A percentile compares a stretch with the other conserved stretches of the same genome.
Evolutionary conservation across 495 filamentous ascomycete genomes (phyloP).

Genomic region (Penicillium silybi): DNA sequence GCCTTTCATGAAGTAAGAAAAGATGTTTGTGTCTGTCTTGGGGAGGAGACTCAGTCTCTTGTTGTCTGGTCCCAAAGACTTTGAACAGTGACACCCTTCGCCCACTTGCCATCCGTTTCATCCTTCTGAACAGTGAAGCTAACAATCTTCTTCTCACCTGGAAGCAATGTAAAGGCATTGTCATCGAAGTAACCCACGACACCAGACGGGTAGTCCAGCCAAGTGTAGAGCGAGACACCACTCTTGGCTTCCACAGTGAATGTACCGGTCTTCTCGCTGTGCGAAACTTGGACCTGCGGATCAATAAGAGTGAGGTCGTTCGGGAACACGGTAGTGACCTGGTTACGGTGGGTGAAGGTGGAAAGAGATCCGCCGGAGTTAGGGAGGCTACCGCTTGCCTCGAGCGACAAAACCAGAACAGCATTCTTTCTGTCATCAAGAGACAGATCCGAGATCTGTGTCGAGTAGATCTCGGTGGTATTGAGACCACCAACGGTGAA

Average conservation of each 20-base stretch:
- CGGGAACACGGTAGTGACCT: slow-evolving; percentile 51
- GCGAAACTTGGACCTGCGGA: slow-evolving; percentile 47
- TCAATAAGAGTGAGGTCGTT: slow-evolving; percentile 52
- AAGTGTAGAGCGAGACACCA: slow-evolving; percentile 62
- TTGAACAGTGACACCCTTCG: slow-evolving; percentile 49
- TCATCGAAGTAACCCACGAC: slow-evolving; percentile 57
- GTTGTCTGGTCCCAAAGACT: slow-evolving; percentile 65
- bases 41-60: neutral
- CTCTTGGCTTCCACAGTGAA: slow-evolving; percentile 57
- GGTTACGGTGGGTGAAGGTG: slow-evolving; percentile 54
- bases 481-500: slow-evolving; percentile 61
- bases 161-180: slow-evolving; percentile 56
- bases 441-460: slow-evolving; percentile 34
- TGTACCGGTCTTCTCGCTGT: slow-evolving; percentile 28
- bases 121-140: slow-evolving; percentile 49
- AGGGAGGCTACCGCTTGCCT: slow-evolving; percentile 49
- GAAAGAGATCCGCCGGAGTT: slow-evolving; percentile 42
- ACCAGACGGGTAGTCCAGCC: slow-evolving; percentile 58
- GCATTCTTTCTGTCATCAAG: slow-evolving; percentile 40
- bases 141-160: slow-evolving; percentile 49
- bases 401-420: slow-evolving; percentile 53
- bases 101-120: slow-evolving; percentile 47
- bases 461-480: slow-evolving; percentile 49
- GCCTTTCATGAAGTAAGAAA: neutral
- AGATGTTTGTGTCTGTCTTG: neutral